Evolutionary conservation across 2,329 filamentous ascomycete genomes (phyloP).

Genomic region (Hypoxylon sp.): DNA sequence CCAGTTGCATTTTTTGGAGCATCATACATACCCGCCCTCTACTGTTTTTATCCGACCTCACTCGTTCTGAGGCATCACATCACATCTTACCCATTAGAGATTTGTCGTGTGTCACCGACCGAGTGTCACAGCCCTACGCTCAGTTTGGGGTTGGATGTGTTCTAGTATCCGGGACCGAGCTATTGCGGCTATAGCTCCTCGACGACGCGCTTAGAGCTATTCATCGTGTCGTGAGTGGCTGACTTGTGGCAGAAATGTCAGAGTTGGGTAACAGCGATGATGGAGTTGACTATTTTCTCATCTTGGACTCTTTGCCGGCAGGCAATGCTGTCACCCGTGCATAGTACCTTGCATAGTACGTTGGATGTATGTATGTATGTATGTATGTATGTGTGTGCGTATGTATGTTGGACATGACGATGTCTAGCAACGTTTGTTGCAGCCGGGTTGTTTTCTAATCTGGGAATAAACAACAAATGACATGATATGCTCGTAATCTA

Average conservation of each 20-base stretch:
- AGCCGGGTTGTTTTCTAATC: slow-evolving; percentile 17
- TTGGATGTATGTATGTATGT: background rate
- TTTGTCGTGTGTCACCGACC: slow-evolving; percentile 16
- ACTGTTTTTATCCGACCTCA: slow-evolving; percentile 31
- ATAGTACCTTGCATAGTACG: slow-evolving; percentile 7
- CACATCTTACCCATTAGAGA: slow-evolving; percentile 18
- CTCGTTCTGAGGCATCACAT: slow-evolving; percentile 5
- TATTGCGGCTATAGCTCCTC: slow-evolving; percentile 4
- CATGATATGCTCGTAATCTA: background rate
- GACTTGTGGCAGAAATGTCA: slow-evolving; percentile 28
- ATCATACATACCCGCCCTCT: slow-evolving; percentile 30
- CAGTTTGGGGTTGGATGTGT: slow-evolving; percentile 19
- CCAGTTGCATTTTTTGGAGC: slow-evolving; percentile 16
- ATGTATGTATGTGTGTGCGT: background rate
- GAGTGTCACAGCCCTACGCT: slow-evolving; percentile 21
- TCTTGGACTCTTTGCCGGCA: slow-evolving; percentile 11
- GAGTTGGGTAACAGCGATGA: slow-evolving; percentile 23
- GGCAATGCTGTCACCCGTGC: slow-evolving; percentile 6
- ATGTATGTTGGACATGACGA: background rate
- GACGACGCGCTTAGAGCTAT: slow-evolving; percentile 22
- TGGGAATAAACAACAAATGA: slow-evolving; percentile 9
- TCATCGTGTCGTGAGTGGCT: slow-evolving; percentile 18
- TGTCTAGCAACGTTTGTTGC: background rate
- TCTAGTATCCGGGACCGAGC: slow-evolving; percentile 28
- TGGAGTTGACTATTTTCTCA: slow-evolving; percentile 12